Percentiles rank a stretch among this genome's conserved stretches.
Conservation (phyloP, 345 rosid species). For the Pseudoturritis turrita region DNA sequence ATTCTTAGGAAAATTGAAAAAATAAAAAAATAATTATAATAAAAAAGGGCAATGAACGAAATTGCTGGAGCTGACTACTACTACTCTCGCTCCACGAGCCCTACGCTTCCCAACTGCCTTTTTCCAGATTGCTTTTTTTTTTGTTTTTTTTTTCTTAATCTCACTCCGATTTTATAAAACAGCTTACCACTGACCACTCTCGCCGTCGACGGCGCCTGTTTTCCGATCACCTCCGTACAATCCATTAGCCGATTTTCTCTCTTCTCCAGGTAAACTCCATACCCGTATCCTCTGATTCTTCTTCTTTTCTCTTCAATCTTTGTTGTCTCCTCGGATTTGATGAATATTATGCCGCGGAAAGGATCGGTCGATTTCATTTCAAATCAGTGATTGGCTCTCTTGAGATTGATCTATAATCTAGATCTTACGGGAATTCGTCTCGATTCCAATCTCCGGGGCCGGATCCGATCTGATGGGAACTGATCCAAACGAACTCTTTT, state of each 20-base stretch:
- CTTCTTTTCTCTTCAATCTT: background rate
- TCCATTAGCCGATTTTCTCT: background rate
- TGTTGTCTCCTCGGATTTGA: background rate
- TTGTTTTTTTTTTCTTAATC: background rate
- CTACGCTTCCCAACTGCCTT: slow-evolving; percentile 20
- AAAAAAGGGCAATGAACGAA: background rate
- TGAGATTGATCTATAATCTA: background rate
- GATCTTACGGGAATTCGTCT: slow-evolving; percentile 3
- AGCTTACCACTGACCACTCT: slow-evolving; percentile 8
- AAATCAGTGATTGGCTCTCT: background rate
- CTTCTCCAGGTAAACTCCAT: slow-evolving; percentile 18
- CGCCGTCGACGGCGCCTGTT: background rate
- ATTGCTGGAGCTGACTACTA: slow-evolving; percentile 14
- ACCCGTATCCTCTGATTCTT: background rate
- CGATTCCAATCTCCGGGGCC: background rate
- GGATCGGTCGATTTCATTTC: background rate
- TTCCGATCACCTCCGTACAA: background rate
- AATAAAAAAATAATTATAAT: no score
- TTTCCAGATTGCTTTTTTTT: background rate
- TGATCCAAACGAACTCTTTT: background rate
- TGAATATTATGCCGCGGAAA: background rate
- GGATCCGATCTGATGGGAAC: slow-evolving; percentile 20
- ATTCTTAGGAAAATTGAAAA: no score
- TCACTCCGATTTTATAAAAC: background rate
- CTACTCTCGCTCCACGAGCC: slow-evolving; percentile 26